Evolutionary conservation across 2,329 filamentous ascomycete species (phyloP), one percentile per base, ranked within the genome.

Genomic region (Fusarium xylarioides): DNA sequence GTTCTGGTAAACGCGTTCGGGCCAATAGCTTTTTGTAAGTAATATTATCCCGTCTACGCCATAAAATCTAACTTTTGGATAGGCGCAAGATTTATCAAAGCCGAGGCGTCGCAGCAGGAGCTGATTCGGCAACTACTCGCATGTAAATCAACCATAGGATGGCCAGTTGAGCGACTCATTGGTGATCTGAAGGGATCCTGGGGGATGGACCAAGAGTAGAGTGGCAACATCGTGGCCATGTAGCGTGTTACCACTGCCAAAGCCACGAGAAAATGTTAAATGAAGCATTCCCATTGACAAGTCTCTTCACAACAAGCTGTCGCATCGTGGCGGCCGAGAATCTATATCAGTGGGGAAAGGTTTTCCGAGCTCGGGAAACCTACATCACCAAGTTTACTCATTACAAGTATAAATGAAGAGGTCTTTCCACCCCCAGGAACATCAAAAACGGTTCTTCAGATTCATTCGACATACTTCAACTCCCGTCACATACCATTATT

Each of bases 1-100:
- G 84, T 86, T 5, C 76, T 85, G 10, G 83, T 87, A 8, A 87
- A 87, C 65, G 79, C 83, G 7, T 87, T 87, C 70, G 85, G 85
- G 0, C 85, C 85, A 19, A 85, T 86, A 34, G 79, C 82, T 4
- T 86, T 83, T 57, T 86, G 85, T 85, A 72, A 76, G 82, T 78
- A 7, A 28, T 32, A 10, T 11, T 10, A 14, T 9, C 23, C 26
- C 19, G 6, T 37, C 14, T 18, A 10, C 19, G 3, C n/a, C 28
- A n/a, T 19, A 1, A 4, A 44, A 19, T 7, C 50, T 74, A 7
- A 74, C 54, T 21, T 18, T 11, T 4, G 21, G 19, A 3, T 26
- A 79, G 82, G 81, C 38, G 80, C 78, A 34, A 80, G 71, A 60
- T 81, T 78, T 34, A 76, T 85, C 34, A 72, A 58, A 14, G 30